Base-by-base conservation (phyloP, 345 rosid species). In the Sonneratia alba region DNA sequence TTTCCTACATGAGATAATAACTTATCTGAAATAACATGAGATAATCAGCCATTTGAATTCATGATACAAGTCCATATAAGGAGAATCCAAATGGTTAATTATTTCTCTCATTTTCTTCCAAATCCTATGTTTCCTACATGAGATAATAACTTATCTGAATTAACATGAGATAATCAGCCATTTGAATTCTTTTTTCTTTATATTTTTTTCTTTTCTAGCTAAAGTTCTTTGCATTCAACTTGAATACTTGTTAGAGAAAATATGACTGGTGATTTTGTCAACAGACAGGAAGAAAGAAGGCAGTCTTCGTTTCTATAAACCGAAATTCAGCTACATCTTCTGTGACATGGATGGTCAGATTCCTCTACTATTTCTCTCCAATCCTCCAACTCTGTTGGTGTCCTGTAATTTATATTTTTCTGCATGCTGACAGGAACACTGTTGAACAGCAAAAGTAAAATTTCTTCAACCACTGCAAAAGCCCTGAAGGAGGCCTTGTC, bases 261-360 rank as follows among this genome's bases (percentile, higher is more conserved):
- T 77, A 87, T 85, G 76, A 82, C 79, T 79, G 79, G 72, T 75
- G 73, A 73, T 62, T 27, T 47, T 83, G 74, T 86, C 75, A 81
- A 88, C 84, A 90, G 99, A 84, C 96, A 92, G 92, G 96, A 92
- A 84, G 82, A 86, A 88, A 78, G 91, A 88, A 83, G 94, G 89
- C 72, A 84, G 87, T 78, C 84, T 95, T 72, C 87, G 92, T 66
- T 90, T 90, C 81, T 87, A 95, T 81, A 87, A 78, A 78, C 97
- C 99, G 66, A 95, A 95, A 71, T 92, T 90, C 88, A 89, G 87
- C 70, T 92, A 92, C 76, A 86, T 95, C 88, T 95, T 95, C 86
- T 95, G 96, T 67, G 99, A 95, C 79, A 87, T 92, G 97, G 98
- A 95, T 88, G 99, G 99, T 95, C 78, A 77, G 90, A 59, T 49